Evolutionary conservation across 768 basidiomycete species (phyloP).

Genomic region (Cyathus striatus): DNA sequence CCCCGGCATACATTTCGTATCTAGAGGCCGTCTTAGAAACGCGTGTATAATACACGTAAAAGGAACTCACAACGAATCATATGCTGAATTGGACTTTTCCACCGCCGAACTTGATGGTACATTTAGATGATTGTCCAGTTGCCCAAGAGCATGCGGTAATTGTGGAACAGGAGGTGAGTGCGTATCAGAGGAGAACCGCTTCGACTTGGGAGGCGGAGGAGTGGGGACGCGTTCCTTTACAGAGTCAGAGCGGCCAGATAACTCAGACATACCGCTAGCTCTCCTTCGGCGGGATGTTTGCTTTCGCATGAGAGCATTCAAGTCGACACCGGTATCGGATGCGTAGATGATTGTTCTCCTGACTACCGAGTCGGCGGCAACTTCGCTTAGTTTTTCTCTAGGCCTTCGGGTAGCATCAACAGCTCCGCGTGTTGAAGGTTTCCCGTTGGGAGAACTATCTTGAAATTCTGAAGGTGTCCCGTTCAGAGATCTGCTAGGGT

Average conservation of each 20-base stretch:
- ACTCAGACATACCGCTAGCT: constrained; percentile 49
- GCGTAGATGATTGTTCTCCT: constrained; percentile 79
- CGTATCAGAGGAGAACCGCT: constrained; percentile 62
- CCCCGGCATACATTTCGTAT: constrained; percentile 77
- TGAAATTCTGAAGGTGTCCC: constrained; percentile 2
- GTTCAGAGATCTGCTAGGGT: neutral
- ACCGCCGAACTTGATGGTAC: constrained; percentile 32
- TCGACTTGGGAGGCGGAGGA: constrained; percentile 72
- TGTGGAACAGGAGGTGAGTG: constrained; percentile 65
- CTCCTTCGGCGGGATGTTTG: constrained; percentile 57
- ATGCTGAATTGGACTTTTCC: constrained; percentile 67
- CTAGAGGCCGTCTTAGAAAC: constrained; percentile 28
- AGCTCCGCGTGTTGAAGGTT: constrained; percentile 26
- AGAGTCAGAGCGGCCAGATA: constrained; percentile 73
- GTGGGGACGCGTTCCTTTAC: constrained; percentile 80
- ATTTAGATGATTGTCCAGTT: constrained; percentile 32
- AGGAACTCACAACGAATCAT: constrained; percentile 73
- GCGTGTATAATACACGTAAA: constrained; percentile 6
- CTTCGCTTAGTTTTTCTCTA: constrained; percentile 31
- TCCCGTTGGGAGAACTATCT: constrained; percentile 27
- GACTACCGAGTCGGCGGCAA: constrained; percentile 46
- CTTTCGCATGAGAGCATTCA: constrained; percentile 51
- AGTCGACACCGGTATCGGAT: constrained; percentile 60
- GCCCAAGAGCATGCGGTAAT: constrained; percentile 47
- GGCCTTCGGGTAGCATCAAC: constrained; percentile 33